Evolutionary conservation across 1,139 yeast species (phyloP).

Genomic region (Kurtzmaniella natalensis): DNA sequence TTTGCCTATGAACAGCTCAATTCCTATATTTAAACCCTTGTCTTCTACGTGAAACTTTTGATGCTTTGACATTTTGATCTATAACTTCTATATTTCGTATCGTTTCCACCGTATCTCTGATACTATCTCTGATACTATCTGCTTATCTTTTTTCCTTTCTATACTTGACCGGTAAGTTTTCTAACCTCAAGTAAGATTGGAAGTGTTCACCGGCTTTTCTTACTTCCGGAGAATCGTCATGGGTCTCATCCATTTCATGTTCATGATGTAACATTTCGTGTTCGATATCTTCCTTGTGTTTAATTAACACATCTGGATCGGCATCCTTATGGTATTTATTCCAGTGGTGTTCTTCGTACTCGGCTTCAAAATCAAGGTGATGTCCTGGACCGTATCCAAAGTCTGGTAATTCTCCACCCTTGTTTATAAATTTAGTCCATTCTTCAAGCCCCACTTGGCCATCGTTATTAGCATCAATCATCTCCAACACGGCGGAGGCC

Average conservation of each 20-base stretch:
- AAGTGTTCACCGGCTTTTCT: constrained; percentile 28
- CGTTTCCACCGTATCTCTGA: constrained; percentile 1
- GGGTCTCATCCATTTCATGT: constrained; percentile 70
- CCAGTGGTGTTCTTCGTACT: constrained; percentile 96
- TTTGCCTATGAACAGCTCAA: too few relatives aligned
- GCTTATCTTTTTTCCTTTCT: constrained; percentile 7
- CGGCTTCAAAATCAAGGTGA: constrained; percentile 90
- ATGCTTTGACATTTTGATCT: neutral
- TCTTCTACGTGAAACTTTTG: too few relatives aligned
- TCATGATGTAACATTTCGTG: constrained; percentile 87
- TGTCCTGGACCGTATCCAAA: constrained; percentile 96
- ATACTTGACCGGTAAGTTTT: constrained; percentile 37
- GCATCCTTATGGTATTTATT: constrained; percentile 71
- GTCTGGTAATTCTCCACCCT: constrained; percentile 81
- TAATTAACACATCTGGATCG: constrained; percentile 77
- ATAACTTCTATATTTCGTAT: neutral
- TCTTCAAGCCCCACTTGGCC: constrained; percentile 63
- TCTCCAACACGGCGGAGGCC: constrained; percentile 45
- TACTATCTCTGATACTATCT: constrained; percentile 1
- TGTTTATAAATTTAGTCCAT: constrained; percentile 58
- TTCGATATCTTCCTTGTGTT: constrained; percentile 86
- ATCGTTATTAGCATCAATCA: constrained; percentile 68
- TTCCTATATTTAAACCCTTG: too few relatives aligned
- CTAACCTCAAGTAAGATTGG: constrained; percentile 30
- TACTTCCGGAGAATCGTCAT: constrained; percentile 49